Evolutionary conservation across 176 grass and related monocot species (phyloP), one percentile per base, ranked within the genome.

Genomic region (Puya raimondii): DNA sequence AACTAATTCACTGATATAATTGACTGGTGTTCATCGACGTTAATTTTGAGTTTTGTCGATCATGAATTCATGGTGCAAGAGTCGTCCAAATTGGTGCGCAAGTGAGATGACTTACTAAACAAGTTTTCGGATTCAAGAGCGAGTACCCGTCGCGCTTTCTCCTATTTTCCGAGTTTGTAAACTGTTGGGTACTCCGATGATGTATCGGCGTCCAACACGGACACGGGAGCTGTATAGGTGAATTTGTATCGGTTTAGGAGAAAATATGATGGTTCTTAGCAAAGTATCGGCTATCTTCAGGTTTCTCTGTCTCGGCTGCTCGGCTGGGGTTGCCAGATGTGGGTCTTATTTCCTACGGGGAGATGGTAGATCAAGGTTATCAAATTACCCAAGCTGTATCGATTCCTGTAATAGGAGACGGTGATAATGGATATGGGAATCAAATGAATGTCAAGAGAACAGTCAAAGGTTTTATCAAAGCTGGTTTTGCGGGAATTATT

Each of bases 401-500:
- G 0, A 68, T 97, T 50, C 89, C 89, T 25, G 94, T 97, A 3
- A 92, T 97, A 63, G 94, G 94, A 72, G 94, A 97, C 78, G 94
- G 86, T 21, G 94, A 97, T 78, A 97, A 92, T 72, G 94, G 94
- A 47, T 97, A 90, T 49, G 94, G 94, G 27, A 92, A 97, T 69
- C 81, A 57, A 71, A 88, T 97, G 84, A 97, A 92, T 88, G 86
- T 92, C 8, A 97, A 97, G 76, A 83, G 94, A 67, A 90, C 89
- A 17, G 86, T 97, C 11, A 97, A 92, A 78, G 94, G 94, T n/a
- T 97, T 82, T 74, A 92, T 97, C 68, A 87, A 90, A 61, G 94
- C 94, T 81, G 89, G 94, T 79, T 97, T 97, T 76, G 84, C 89
- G 70, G 94, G 89, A 68, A 90, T 97, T 71, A 90, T 97, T 83